A percentile compares a stretch with the other conserved stretches of the same genome.
Evolutionary conservation across 169 alveolate species (phyloP).

Genomic region (Ichthyophthirius multifiliis): DNA sequence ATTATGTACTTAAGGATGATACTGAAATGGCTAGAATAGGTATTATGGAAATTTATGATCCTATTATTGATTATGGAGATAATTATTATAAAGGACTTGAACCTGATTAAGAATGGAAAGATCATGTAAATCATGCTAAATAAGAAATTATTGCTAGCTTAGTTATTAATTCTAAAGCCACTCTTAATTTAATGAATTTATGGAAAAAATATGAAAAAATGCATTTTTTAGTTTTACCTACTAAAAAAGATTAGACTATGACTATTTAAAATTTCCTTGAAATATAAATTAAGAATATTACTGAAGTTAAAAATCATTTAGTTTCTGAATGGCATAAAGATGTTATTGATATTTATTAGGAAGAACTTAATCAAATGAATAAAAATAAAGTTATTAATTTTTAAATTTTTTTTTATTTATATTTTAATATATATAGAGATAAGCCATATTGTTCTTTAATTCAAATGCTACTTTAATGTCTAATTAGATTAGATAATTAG

Average conservation of each 20-base stretch:
- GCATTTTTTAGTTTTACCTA: slow-evolving; percentile 68
- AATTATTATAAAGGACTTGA: slow-evolving; percentile 68
- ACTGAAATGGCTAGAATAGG: slow-evolving; percentile 74
- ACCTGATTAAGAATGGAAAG: slow-evolving; percentile 81
- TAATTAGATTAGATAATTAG: slow-evolving; percentile 65
- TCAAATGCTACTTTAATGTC: slow-evolving; percentile 82
- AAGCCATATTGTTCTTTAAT: slow-evolving; percentile 71
- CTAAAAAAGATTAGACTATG: slow-evolving; percentile 69
- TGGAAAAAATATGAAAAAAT: slow-evolving; percentile 76
- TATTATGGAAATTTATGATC: slow-evolving; percentile 60
- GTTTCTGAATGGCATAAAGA: slow-evolving; percentile 75
- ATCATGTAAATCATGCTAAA: slow-evolving; percentile 79
- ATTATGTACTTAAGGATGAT: slow-evolving; percentile 73
- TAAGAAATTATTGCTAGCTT: slow-evolving; percentile 74
- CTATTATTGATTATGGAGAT: slow-evolving; percentile 77
- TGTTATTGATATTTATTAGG: slow-evolving; percentile 66
- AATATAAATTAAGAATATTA: slow-evolving; percentile 53
- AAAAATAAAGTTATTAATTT: slow-evolving; percentile 38
- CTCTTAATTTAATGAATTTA: slow-evolving; percentile 60
- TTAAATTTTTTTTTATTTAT: neutral
- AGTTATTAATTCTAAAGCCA: slow-evolving; percentile 69
- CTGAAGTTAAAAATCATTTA: slow-evolving; percentile 57
- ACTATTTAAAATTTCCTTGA: slow-evolving; percentile 56
- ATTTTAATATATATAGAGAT: neutral
- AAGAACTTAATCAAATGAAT: slow-evolving; percentile 74